Evolutionary conservation across 2,329 filamentous ascomycete species (phyloP).

Genomic region (Trichoderma citrinoviride): DNA sequence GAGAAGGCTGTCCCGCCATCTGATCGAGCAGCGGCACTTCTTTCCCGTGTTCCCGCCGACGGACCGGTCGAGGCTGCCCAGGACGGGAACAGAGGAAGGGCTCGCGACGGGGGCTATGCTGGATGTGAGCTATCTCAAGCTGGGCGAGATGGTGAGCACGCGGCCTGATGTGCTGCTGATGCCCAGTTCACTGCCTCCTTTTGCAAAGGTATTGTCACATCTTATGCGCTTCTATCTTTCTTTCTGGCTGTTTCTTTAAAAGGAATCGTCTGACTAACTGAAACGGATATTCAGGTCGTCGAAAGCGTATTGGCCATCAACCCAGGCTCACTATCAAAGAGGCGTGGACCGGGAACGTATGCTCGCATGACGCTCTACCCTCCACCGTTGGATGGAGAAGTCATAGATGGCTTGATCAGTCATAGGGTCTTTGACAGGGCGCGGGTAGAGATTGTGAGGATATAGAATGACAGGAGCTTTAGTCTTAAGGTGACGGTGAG

Average conservation of each 20-base stretch:
- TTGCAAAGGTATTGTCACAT: constrained; percentile 73
- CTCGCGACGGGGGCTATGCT: constrained; percentile 71
- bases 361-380: constrained; percentile 75
- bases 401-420: constrained; percentile 55
- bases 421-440: constrained; percentile 80
- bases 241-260: neutral
- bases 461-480: constrained; percentile 43
- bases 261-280: neutral
- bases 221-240: neutral
- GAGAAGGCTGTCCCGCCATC: constrained; percentile 68
- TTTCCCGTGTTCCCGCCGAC: constrained; percentile 84
- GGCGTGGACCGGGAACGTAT: constrained; percentile 80
- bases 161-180: constrained; percentile 80
- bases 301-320: constrained; percentile 90
- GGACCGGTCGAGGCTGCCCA: constrained; percentile 64
- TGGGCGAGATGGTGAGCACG: constrained; percentile 87
- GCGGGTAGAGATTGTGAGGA: constrained; percentile 82
- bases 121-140: constrained; percentile 79
- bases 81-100: constrained; percentile 58
- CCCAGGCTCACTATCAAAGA: constrained; percentile 82
- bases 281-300: constrained; percentile 62
- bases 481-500: neutral
- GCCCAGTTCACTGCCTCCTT: constrained; percentile 79
- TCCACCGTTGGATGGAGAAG: constrained; percentile 58
- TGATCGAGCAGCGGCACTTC: constrained; percentile 89